Evolutionary conservation across 768 basidiomycete species (phyloP), one percentile per base, ranked within the genome.

Genomic region (Rickenella mellea): DNA sequence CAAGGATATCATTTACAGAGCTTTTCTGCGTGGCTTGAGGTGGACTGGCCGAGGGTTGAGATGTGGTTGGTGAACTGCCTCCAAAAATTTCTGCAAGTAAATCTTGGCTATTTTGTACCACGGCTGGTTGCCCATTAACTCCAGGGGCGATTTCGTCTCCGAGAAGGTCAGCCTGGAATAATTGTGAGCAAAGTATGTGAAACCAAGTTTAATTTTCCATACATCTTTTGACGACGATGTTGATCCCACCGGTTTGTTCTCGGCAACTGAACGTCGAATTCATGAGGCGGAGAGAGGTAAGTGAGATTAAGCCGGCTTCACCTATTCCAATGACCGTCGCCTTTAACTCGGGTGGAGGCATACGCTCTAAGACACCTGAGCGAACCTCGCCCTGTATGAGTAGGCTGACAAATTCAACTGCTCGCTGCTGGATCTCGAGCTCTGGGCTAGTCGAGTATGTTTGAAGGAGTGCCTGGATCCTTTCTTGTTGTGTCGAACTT

Each of bases 311-410:
- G 27, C 14, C 20, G 27, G 21, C 12, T 11, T 65, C 77, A 93
- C 91, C 87, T 46, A 84, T 74, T 35, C 90, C 96, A 73, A 94
- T 85, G 2, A 98, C 87, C 2, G 94, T 97, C n/a, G 86, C 83
- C 65, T 93, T 96, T 49, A 98, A 65, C 59, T 99, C 96, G 2
- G 96, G 96, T 5, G 90, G 86, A n/a, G 96, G 96, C 96, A 99
- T 99, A 42, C 91, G 76, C 66, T 99, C 96, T 46, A 98, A 61
- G 1, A 99, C 91, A 27, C 94, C 96, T 6, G 73, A 70, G 45
- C 76, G 71, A 17, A 86, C 64, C n/a, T 85, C 79, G 5, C 81
- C 82, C 6, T 89, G 63, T 22, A 71, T 76, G 57, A 89, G 90
- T 50, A 99, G 58, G 51, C 77, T 84, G 1, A 84, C 87, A 60